These are phyloP conservation scores for Hemileia vastatrix DNA, from an alignment of 1,284 basidiomycete genomes.

Conservation along the genomic window DNA sequence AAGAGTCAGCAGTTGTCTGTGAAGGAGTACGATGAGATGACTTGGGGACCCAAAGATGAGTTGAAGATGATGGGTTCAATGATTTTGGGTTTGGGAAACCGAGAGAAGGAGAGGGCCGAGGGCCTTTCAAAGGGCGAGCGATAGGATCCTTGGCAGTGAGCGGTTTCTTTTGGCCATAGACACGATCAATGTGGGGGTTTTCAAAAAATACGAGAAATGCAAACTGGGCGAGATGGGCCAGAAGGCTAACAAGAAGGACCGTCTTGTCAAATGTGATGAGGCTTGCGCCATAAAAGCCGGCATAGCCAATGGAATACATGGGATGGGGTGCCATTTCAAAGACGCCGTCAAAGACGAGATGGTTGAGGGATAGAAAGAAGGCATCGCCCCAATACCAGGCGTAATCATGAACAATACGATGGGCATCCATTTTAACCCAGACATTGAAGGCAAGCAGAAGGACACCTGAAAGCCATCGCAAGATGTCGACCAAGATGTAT, in stretches of 20 bases:
- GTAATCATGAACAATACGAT: constrained; percentile 78
- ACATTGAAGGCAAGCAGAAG: constrained; percentile 85
- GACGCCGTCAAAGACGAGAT: constrained; percentile 90
- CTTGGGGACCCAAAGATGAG: constrained; percentile 3
- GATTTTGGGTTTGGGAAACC: not conserved
- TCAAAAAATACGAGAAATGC: constrained; percentile 94
- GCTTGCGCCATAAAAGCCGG: constrained; percentile 80
- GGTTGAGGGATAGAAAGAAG: constrained; percentile 64
- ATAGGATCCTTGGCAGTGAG: constrained; percentile 16
- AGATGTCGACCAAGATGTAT: constrained; percentile 69
- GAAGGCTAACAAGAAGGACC: constrained; percentile 82
- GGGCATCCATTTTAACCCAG: constrained; percentile 97
- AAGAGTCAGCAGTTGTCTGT: not conserved
- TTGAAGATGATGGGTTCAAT: constrained; percentile 1
- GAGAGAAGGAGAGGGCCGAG: no score
- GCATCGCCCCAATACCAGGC: constrained; percentile 93
- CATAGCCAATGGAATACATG: constrained; percentile 74
- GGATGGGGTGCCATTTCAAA: constrained; percentile 83
- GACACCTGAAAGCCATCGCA: constrained; percentile 78
- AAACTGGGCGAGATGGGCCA: constrained; percentile 88
- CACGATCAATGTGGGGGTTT: constrained; percentile 63
- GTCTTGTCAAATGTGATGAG: constrained; percentile 77
- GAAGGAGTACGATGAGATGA: not conserved
- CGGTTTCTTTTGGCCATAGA: constrained; percentile 24
- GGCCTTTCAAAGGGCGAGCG: constrained; percentile 1